phyloP scores from a whole-genome alignment of 306 rosid species.

The Rosa rugosa region DNA sequence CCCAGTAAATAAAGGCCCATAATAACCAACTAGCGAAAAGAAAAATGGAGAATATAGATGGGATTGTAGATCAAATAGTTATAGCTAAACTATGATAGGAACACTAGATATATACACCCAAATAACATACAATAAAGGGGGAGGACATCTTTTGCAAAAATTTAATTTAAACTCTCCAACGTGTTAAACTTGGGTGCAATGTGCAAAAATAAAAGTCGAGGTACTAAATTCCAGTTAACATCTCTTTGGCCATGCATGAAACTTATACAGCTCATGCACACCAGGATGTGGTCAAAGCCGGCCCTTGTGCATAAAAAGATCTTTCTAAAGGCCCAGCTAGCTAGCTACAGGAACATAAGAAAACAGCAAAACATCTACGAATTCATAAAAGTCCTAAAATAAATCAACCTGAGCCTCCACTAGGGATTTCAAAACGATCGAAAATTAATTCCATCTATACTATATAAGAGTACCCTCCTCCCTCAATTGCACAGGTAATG shows the following conservation, averaged over 20 bases:
- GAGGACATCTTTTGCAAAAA: background rate
- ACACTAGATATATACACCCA: background rate
- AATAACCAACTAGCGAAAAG: background rate
- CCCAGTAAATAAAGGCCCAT: background rate
- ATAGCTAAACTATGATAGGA: background rate
- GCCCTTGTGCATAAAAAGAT: background rate
- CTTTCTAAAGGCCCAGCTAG: background rate
- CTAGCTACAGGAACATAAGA: background rate
- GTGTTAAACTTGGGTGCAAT: background rate
- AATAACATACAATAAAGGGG: background rate
- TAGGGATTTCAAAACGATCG: background rate
- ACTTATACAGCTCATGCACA: background rate
- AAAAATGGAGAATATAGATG: background rate
- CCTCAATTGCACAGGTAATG: background rate
- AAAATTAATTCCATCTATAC: background rate
- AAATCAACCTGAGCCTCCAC: background rate
- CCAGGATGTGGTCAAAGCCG: background rate
- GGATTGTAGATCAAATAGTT: slow-evolving; percentile 7
- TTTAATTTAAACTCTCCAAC: background rate
- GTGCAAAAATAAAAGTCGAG: background rate
- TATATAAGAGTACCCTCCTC: background rate
- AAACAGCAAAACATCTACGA: background rate
- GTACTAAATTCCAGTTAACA: background rate
- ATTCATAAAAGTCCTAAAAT: background rate
- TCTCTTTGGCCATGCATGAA: background rate